Base-by-base conservation (phyloP, 2,329 filamentous ascomycete species). In the Fusarium nurragi region DNA sequence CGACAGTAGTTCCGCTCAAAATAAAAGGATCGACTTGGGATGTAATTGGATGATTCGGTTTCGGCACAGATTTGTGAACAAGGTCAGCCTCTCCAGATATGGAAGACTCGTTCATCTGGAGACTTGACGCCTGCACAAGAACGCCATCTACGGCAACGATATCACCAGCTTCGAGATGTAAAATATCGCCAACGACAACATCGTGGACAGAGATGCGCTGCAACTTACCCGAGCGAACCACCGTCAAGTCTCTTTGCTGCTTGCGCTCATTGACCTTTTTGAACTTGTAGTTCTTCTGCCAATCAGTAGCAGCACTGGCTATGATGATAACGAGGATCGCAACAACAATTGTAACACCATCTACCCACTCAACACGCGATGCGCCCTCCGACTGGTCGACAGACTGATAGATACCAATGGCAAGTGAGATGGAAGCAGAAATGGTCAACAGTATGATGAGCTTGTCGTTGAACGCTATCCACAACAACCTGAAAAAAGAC, bases 381-480 rank as follows among this genome's bases (percentile, higher is more conserved):
- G 78, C 73, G 37, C 76, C 79, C 6, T 81, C 75, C 4, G 83
- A 57, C 21, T 62, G 82, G 16, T 84, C 86, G 47, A 90, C 82
- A 2, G 89, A 88, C 71, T 93, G 88, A 69, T 92, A 93, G 2
- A 93, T 85, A 41, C 91, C 91, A 37, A 94, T 84, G 1, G 87
- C 88, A 23, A 94, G 80, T 3, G 91, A 93, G 32, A 94, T 87
- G n/a, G 86, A 80, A 2, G 90, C 91, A 9, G 90, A 90, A 19
- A 88, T 81, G 1, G 89, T 90, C 57, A 93, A 80, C 6, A 93
- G 78, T 52, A 93, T 90, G 49, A 93, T 79, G 12, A 94, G 87
- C 71, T 93, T 94, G 77, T 94, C 91, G 73, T 93, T 93, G 77
- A 92, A 92, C 2, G 90, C 90, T 70, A 92, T 90, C 91, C 91